Conservation (phyloP, 2,329 filamentous ascomycete genomes). For the Niveomyces coronatus region DNA sequence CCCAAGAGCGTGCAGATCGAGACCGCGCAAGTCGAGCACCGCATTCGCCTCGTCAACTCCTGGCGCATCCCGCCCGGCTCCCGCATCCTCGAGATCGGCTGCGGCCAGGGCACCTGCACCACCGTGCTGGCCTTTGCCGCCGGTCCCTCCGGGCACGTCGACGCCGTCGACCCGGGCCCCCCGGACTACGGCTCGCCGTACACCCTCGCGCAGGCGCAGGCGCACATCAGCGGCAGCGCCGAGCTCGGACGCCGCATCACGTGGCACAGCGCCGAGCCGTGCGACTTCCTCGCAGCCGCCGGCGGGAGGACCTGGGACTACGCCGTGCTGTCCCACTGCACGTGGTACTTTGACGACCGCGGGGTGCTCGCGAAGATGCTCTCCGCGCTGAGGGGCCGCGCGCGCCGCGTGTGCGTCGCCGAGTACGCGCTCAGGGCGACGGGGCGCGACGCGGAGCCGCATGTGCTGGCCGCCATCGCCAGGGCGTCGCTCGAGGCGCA, state of each 20-base stretch:
- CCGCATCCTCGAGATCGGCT: constrained; percentile 45
- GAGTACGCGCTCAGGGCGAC: constrained; percentile 25
- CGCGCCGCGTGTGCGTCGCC: constrained; percentile 14
- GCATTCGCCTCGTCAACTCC: constrained; percentile 23
- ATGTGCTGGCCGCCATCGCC: constrained; percentile 41
- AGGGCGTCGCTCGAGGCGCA: constrained; percentile 32
- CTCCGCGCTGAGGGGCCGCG: constrained; percentile 14
- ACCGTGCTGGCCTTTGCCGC: constrained; percentile 39
- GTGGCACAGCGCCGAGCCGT: constrained; percentile 30
- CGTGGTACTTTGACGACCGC: constrained; percentile 42
- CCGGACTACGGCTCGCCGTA: constrained; percentile 39
- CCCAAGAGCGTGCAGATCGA: constrained; percentile 12
- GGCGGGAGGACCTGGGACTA: constrained; percentile 27
- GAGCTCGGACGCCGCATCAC: constrained; percentile 32
- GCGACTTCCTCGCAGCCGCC: constrained; percentile 23
- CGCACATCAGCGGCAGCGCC: constrained; percentile 27
- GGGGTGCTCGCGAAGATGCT: constrained; percentile 17
- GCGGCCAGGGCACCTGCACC: constrained; percentile 49
- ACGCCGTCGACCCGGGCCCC: constrained; percentile 41
- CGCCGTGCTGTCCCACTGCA: constrained; percentile 37
- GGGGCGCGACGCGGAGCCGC: constrained; percentile 29
- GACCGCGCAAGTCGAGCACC: constrained; percentile 22
- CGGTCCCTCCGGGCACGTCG: constrained; percentile 32
- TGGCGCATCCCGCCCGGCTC: constrained; percentile 29
- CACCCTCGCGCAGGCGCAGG: constrained; percentile 39